Evolutionary conservation across 2,329 filamentous ascomycete genomes (phyloP), one percentile per base, ranked within the genome.

Genomic region (Penicillium sp.): DNA sequence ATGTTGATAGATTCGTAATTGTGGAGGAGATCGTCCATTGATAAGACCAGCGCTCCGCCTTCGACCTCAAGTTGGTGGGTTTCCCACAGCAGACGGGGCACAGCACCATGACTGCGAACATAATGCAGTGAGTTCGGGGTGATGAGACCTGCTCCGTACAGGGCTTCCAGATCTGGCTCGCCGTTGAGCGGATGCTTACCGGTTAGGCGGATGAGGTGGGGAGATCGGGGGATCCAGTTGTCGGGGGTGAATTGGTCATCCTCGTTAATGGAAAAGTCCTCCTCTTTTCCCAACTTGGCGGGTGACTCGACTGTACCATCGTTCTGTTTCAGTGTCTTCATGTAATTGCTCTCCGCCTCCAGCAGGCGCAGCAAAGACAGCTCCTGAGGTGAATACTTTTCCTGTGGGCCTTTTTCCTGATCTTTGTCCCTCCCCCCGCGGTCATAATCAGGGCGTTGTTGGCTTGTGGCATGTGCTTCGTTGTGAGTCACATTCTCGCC

Each of bases 51-150:
- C 2, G 10, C 17, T 15, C 35, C 13, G 13, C 4, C 64, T 2
- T 71, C 67, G 15, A 84, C 70, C 22, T 69, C 74, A 59, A 70
- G 83, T 3, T 75, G 70, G 21, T 38, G 35, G 7, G 35, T 0
- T 78, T 72, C 1, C 74, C 68, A 8, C 84, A 75, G 47, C 87
- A 85, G 7, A 78, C 70, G 0, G 85, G 85, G 17, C 88, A 19
- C 80, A 0, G 84, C 83, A 9, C 84, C 83, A 53, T 88, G 84
- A 52, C 88, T 88, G 7, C 84, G 74, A 0, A 88, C 80, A 55
- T 85, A 88, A 56, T 82, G 78, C n/a, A 77, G 69, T 4, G 70
- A 57, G 53, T 85, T 88, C 0, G 75, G 70, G 0, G 84, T 88
- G 34, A 87, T 75, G 0, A 63, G 35, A 22, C 58, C 21, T 77